phyloP scores from a whole-genome alignment of 2,329 filamentous ascomycete species.

The Fusarium acutatum region DNA sequence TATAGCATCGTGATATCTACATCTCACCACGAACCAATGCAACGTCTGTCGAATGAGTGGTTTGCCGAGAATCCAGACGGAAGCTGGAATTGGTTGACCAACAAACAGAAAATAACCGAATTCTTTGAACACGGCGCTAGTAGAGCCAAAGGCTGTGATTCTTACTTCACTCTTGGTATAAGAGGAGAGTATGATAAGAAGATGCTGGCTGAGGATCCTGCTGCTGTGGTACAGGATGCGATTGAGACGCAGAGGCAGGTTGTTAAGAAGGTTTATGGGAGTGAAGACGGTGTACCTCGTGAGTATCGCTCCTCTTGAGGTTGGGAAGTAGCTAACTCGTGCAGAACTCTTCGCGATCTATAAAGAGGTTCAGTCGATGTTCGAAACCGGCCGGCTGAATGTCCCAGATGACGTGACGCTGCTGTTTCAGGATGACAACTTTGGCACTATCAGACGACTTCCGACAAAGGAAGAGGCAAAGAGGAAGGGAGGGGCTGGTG shows the following conservation, averaged over 20 bases:
- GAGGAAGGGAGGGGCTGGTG: slow-evolving; percentile 64
- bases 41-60: slow-evolving; percentile 30
- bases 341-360: slow-evolving; percentile 70
- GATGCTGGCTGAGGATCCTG: slow-evolving; percentile 15
- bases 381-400: slow-evolving; percentile 62
- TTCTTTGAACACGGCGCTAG: slow-evolving; percentile 25
- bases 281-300: slow-evolving; percentile 52
- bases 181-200: slow-evolving; percentile 28
- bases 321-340: rapidly evolving
- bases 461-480: slow-evolving; percentile 61
- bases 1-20: slow-evolving; percentile 28
- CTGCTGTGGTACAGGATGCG: slow-evolving; percentile 14
- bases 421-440: slow-evolving; percentile 71
- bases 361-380: slow-evolving; percentile 71
- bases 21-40: slow-evolving; percentile 30
- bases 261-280: slow-evolving; percentile 60
- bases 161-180: slow-evolving; percentile 27
- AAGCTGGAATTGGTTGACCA: slow-evolving; percentile 23
- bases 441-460: slow-evolving; percentile 66
- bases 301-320: neutral
- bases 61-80: slow-evolving; percentile 11
- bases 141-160: slow-evolving; percentile 3
- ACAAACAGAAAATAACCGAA: slow-evolving; percentile 17
- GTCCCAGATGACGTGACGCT: slow-evolving; percentile 70
- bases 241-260: slow-evolving; percentile 60